phyloP scores from a whole-genome alignment of 1,139 yeast genomes.

The Protomyces macrosporus region DNA sequence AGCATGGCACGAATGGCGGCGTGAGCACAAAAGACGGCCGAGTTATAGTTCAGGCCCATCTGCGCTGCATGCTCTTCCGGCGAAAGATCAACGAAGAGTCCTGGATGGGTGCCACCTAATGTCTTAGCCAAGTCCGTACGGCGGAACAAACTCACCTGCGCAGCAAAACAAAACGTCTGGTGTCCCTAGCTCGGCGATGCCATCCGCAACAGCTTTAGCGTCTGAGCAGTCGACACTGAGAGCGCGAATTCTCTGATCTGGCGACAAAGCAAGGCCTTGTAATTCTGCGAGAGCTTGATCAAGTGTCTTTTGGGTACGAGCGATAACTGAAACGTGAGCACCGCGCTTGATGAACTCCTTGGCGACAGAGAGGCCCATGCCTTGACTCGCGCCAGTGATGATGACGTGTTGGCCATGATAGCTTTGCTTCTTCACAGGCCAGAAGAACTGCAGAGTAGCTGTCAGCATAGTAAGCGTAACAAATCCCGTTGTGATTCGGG shows the following conservation, averaged over 20 bases:
- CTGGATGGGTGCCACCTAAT: conserved; percentile 63
- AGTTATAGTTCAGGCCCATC: conserved; percentile 61
- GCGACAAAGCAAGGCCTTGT: conserved; percentile 30
- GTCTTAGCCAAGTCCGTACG: not conserved
- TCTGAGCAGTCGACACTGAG: conserved; percentile 62
- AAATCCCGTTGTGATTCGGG: not conserved
- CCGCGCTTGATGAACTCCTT: conserved; percentile 51
- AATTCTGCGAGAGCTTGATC: conserved; percentile 45
- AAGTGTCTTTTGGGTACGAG: conserved; percentile 63
- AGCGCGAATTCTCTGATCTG: conserved; percentile 44
- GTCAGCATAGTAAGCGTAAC: not conserved
- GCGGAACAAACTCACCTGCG: conserved; percentile 48
- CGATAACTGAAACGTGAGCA: conserved; percentile 65
- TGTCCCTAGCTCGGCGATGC: conserved; percentile 40
- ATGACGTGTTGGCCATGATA: conserved; percentile 48
- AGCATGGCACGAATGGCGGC: conserved; percentile 47
- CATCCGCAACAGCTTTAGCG: conserved; percentile 48
- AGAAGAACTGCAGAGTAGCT: not conserved
- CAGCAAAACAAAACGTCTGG: conserved; percentile 79
- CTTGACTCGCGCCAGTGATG: conserved; percentile 95
- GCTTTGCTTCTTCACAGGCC: conserved; percentile 4
- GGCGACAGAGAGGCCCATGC: conserved; percentile 80
- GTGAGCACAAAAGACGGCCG: conserved; percentile 44
- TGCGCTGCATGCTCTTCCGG: conserved; percentile 57
- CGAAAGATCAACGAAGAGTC: conserved; percentile 64